Evolutionary conservation across 768 basidiomycete species (phyloP).

Genomic region (Kwoniella sp.): DNA sequence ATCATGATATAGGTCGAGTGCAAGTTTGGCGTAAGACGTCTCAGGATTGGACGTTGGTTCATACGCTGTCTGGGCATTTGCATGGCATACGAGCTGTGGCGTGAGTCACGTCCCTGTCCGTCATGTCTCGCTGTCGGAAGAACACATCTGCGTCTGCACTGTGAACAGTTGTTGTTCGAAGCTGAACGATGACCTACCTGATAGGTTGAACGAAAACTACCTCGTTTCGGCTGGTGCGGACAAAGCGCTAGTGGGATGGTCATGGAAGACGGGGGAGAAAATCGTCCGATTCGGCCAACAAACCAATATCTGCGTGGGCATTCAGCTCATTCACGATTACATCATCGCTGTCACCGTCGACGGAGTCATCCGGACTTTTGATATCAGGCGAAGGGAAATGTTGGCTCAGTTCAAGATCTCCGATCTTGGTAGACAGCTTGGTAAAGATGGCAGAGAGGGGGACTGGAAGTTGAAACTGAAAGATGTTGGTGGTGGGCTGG

Average conservation of each 20-base stretch:
- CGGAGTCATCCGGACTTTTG: conserved; percentile 85
- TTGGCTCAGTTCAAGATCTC: conserved; percentile 85
- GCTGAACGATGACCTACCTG: too few species aligned
- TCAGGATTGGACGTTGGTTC: conserved; percentile 62
- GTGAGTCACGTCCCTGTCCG: conserved; percentile 9
- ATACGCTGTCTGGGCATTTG: conserved; percentile 61
- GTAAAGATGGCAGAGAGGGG: conserved; percentile 38
- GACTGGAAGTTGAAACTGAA: conserved; percentile 61
- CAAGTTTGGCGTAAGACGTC: conserved; percentile 84
- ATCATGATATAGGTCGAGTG: conserved; percentile 88
- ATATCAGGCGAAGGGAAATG: conserved; percentile 87
- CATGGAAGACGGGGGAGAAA: conserved; percentile 71
- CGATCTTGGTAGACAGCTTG: conserved; percentile 70
- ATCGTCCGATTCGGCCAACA: conserved; percentile 89
- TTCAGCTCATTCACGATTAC: conserved; percentile 77
- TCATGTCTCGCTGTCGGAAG: too few species aligned
- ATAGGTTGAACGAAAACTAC: conserved; percentile 71
- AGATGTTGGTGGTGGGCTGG: conserved; percentile 69
- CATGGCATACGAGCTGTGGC: conserved; percentile 90
- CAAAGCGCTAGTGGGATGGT: conserved; percentile 71
- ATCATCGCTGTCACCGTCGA: conserved; percentile 91
- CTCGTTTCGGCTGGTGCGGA: conserved; percentile 80
- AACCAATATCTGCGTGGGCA: conserved; percentile 86
- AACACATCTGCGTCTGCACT: too few species aligned
- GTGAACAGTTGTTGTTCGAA: too few species aligned